Percentiles rank a stretch among this genome's conserved stretches.
Conservation (phyloP, 306 rosid genomes). For the Astragalus glycyphyllos region DNA sequence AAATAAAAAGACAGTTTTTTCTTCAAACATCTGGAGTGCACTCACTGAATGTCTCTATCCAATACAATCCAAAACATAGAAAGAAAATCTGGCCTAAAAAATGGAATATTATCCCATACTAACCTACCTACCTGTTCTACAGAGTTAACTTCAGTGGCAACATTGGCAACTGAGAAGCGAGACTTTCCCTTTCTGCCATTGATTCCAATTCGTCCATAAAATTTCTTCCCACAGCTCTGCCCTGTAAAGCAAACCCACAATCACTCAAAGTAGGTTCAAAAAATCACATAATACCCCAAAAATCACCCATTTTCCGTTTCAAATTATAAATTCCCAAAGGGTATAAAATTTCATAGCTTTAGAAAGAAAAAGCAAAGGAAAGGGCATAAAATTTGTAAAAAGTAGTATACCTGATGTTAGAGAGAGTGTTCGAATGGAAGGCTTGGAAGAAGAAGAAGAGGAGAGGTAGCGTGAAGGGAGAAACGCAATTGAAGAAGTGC, state of each 20-base stretch:
- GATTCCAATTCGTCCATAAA: constrained; percentile 65
- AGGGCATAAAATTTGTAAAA: neutral
- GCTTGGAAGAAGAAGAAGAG: constrained; percentile 53
- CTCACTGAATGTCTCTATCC: constrained; percentile 8
- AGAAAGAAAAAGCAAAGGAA: constrained; percentile 6
- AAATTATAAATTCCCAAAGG: constrained; percentile 16
- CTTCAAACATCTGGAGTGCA: constrained; percentile 37
- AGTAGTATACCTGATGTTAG: constrained; percentile 62
- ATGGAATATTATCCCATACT: neutral
- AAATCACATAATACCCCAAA: constrained; percentile 16
- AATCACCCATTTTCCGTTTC: constrained; percentile 29
- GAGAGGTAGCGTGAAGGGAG: constrained; percentile 62
- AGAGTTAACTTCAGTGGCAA: constrained; percentile 86
- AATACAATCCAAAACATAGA: constrained; percentile 27
- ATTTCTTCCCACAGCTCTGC: constrained; percentile 54
- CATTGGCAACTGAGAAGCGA: constrained; percentile 72
- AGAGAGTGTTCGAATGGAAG: constrained; percentile 56
- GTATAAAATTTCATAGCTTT: neutral
- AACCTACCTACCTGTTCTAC: constrained; percentile 62
- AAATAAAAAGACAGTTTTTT: neutral
- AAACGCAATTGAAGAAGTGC: constrained; percentile 69
- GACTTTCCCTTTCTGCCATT: constrained; percentile 67
- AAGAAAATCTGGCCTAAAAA: constrained; percentile 9
- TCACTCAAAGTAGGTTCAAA: constrained; percentile 13
- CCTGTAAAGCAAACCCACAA: constrained; percentile 56